Percentiles rank a stretch among this genome's conserved stretches.
These are phyloP conservation scores for Flaveria sonorensis DNA, from an alignment of 129 eudicot genomes.

Conservation along the genomic window DNA sequence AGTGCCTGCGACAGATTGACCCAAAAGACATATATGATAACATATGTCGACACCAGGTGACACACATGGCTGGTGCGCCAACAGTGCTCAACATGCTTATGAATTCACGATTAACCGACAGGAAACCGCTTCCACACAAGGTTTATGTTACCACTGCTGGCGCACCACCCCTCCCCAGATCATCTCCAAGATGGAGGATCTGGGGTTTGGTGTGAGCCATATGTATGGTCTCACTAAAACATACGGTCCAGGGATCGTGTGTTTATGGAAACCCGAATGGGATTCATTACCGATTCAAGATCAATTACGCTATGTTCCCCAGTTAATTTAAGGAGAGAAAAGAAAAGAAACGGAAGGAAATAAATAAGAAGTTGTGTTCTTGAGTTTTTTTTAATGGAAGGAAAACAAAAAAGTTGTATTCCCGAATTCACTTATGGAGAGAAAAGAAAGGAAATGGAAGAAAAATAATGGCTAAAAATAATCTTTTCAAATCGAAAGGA, in stretches of 20 bases:
- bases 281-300: slow-evolving; percentile 45
- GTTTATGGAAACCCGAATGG: slow-evolving; percentile 74
- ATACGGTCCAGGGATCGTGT: slow-evolving; percentile 57
- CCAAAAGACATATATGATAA: slow-evolving; percentile 53
- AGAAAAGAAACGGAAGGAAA: no score
- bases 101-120: slow-evolving; percentile 40
- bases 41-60: slow-evolving; percentile 51
- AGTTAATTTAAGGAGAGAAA: no score
- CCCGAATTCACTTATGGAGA: no score
- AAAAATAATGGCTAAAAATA: no score
- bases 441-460: no score
- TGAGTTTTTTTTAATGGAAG: no score
- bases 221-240: slow-evolving; percentile 69
- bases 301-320: background rate
- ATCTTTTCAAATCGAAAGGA: no score
- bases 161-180: slow-evolving; percentile 64
- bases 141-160: slow-evolving; percentile 58
- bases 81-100: slow-evolving; percentile 69
- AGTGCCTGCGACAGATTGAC: slow-evolving; percentile 50
- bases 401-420: no score
- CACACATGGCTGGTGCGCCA: slow-evolving; percentile 77
- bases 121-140: slow-evolving; percentile 52
- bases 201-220: slow-evolving; percentile 56
- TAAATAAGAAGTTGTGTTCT: no score
- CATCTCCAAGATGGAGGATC: slow-evolving; percentile 53